Evolutionary conservation across 2,329 filamentous ascomycete species (phyloP).

Genomic region (Aspergillus sp.): DNA sequence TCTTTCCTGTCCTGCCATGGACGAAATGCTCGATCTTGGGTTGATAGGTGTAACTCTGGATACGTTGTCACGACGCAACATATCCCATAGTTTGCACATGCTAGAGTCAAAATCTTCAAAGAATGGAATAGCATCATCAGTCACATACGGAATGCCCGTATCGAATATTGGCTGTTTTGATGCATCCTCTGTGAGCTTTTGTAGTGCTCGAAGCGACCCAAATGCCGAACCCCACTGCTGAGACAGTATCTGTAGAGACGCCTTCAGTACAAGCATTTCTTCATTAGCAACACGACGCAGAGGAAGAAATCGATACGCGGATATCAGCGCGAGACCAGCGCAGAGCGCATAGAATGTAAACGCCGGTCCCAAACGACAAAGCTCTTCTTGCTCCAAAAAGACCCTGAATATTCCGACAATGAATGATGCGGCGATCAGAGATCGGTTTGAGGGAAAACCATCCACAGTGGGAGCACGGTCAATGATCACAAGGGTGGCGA

Average conservation of each 20-base stretch:
- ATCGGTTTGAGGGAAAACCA: background rate
- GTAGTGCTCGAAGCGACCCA: background rate
- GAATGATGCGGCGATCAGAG: background rate
- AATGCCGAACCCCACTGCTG: background rate
- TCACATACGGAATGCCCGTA: no score
- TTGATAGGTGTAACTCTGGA: no score
- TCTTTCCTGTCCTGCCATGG: no score
- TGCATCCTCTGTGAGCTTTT: background rate
- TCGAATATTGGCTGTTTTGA: background rate
- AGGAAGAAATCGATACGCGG: slow-evolving; percentile 31
- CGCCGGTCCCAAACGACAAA: slow-evolving; percentile 39
- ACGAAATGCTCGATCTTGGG: no score
- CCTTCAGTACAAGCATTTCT: background rate
- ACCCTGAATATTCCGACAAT: background rate
- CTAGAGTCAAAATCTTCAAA: no score
- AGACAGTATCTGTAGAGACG: background rate
- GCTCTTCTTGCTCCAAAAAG: slow-evolving; percentile 40
- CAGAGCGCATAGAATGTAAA: slow-evolving; percentile 43
- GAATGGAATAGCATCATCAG: background rate
- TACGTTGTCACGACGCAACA: no score
- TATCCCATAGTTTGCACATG: no score
- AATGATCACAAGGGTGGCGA: slow-evolving; percentile 38
- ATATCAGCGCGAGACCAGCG: slow-evolving; percentile 39
- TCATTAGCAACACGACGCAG: background rate
- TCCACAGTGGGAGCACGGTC: slow-evolving; percentile 25